Base-by-base conservation (phyloP, 257 asterid species). In the Cinchona pubescens region DNA sequence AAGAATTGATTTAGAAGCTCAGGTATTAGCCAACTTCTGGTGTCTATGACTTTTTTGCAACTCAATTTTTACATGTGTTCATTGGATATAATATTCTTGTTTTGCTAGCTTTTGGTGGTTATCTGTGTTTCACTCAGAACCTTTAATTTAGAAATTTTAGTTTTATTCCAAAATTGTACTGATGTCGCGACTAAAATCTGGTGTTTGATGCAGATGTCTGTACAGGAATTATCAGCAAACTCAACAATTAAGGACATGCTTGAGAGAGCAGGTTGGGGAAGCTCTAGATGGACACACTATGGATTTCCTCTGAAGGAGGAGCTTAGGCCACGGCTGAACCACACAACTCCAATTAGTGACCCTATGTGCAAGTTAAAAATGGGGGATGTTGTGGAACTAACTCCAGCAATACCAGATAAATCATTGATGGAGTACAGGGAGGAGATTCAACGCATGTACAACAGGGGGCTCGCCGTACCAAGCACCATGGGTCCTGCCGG, bases 311-410 rank as follows among this genome's bases (percentile, higher is more conserved):
- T 84, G 40, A 95, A 95, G 87, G 96, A 92, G 83, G 98, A 92
- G 75, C 86, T 95, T 30, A 86, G 98, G 90, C 97, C 97, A 5
- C 79, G 85, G 83, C 75, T 92, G 74, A 95, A 95, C 87, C 93
- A 84, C 12, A 85, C 85, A 60, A 86, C 94, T 0, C n/a, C n/a
- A n/a, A 85, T 95, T 27, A 82, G 70, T 32, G 96, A 95, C 73
- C 97, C 96, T 1, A 76, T 79, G 23, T 85, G 91, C 86, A 91
- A 88, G 86, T 87, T 95, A 58, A 85, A 87, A 67, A 95, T 95
- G 99, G 99, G 99, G 2, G 99, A 95, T 30, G 93, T 95, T 48
- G 90, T 92, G 79, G 99, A 95, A 77, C 66, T 95, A 77, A 91
- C 97, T 75, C 97, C 96, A 4, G 86, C 98, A 21, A 86, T 95